phyloP scores from a whole-genome alignment of 305 asterid genomes.

The Stenogyne calaminthoides region DNA sequence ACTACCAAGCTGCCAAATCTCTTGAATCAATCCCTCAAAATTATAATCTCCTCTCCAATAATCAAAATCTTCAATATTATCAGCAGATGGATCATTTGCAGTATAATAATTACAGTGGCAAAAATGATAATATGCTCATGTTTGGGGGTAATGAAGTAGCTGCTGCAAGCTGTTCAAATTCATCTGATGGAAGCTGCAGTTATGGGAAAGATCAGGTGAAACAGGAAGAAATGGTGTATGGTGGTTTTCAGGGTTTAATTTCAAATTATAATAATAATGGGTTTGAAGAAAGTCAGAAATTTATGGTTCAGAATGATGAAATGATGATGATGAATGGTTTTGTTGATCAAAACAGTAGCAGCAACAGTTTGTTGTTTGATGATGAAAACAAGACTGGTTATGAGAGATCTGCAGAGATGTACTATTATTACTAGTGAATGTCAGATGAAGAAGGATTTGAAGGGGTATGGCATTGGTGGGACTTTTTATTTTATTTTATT shows the following conservation, averaged over 20 bases:
- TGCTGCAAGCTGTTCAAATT: constrained; percentile 45
- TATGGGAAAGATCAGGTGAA: constrained; percentile 48
- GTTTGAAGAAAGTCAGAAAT: constrained; percentile 45
- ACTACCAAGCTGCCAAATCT: constrained; percentile 20
- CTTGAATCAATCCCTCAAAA: constrained; percentile 13
- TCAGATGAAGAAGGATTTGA: constrained; percentile 45
- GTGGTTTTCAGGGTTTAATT: background rate
- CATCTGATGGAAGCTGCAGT: constrained; percentile 66
- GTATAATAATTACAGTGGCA: background rate
- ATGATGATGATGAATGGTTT: background rate
- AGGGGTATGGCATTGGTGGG: constrained; percentile 34
- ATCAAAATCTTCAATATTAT: too few species aligned
- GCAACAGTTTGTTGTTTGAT: constrained; percentile 32
- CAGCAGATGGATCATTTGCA: too few species aligned
- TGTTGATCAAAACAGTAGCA: constrained; percentile 27
- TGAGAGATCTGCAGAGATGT: too few species aligned
- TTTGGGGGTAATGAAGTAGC: constrained; percentile 48
- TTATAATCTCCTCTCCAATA: too few species aligned
- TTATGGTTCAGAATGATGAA: constrained; percentile 45
- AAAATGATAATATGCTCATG: constrained; percentile 39
- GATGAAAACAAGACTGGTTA: constrained; percentile 56
- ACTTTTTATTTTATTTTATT: constrained; percentile 7
- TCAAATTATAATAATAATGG: constrained; percentile 6
- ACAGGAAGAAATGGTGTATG: constrained; percentile 29
- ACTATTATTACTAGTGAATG: constrained; percentile 38